These are phyloP conservation scores for Didymella segeticola DNA, from an alignment of 2,329 filamentous ascomycete genomes.

Conservation along the genomic window DNA sequence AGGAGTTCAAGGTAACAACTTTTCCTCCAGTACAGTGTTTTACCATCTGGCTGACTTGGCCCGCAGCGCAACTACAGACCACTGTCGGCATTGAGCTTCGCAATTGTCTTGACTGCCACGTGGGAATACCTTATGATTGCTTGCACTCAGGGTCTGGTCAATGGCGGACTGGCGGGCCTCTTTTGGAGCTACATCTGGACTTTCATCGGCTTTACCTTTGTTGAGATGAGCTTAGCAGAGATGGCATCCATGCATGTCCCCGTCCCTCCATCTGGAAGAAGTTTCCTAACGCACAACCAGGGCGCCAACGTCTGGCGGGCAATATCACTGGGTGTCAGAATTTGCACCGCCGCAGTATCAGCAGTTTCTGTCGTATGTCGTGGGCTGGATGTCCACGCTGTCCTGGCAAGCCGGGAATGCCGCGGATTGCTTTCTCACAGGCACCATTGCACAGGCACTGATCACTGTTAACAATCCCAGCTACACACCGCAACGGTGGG, in stretches of 20 bases:
- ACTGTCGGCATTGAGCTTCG: conserved; percentile 25
- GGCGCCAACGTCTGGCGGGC: conserved; percentile 43
- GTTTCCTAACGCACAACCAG: conserved; percentile 19
- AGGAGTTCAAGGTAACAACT: conserved; percentile 23
- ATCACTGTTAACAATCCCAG: conserved; percentile 47
- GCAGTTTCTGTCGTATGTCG: conserved; percentile 49
- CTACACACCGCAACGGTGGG: conserved; percentile 52
- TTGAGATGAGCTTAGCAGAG: conserved; percentile 39
- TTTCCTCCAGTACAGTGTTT: not conserved
- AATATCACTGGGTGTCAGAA: conserved; percentile 44
- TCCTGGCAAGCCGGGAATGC: conserved; percentile 56
- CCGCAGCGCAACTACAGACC: conserved; percentile 17
- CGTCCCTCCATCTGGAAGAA: too few relatives aligned
- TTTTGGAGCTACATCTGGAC: conserved; percentile 46
- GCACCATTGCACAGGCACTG: conserved; percentile 50
- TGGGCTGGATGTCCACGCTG: conserved; percentile 55
- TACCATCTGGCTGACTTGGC: not conserved
- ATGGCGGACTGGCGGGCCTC: conserved; percentile 45
- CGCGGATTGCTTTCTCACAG: conserved; percentile 51
- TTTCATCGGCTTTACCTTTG: conserved; percentile 42
- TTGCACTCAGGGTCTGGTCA: conserved; percentile 25
- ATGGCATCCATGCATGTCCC: conserved; percentile 47
- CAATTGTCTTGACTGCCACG: conserved; percentile 20
- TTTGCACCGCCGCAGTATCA: conserved; percentile 49
- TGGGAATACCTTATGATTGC: conserved; percentile 26